These are phyloP conservation scores for Chenopodium berlandieri DNA, from an alignment of 148 eudicot genomes.

Conservation along the genomic window DNA sequence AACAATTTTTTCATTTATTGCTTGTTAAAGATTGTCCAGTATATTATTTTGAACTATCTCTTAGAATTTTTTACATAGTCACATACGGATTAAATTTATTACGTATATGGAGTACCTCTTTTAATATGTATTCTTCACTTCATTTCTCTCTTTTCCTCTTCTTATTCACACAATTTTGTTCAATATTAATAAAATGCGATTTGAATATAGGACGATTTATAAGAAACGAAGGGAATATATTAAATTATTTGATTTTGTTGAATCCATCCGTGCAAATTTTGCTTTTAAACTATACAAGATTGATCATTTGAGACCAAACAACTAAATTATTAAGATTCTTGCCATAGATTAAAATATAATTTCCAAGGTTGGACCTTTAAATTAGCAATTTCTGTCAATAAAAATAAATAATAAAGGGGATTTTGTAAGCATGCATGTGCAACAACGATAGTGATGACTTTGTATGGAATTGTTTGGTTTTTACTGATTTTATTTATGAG, in stretches of 20 bases:
- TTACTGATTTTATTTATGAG: not conserved
- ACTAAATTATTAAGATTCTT: slow-evolving; percentile 19
- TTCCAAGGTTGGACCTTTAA: not conserved
- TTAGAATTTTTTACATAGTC: no score
- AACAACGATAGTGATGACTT: slow-evolving; percentile 20
- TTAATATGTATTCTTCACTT: no score
- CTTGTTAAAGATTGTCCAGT: no score
- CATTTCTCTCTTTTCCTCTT: no score
- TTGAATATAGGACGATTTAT: no score
- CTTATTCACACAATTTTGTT: no score
- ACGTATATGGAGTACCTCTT: no score
- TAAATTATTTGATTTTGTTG: not conserved
- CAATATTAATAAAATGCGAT: no score
- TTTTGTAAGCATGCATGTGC: slow-evolving; percentile 22
- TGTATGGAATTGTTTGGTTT: slow-evolving; percentile 8
- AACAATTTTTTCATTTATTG: not conserved
- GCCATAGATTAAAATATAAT: not conserved
- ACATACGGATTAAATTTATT: no score
- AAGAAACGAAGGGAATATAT: no score
- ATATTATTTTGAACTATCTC: no score
- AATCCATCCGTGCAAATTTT: slow-evolving; percentile 16
- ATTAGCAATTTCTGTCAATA: slow-evolving; percentile 12
- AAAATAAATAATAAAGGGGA: not conserved
- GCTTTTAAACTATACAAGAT: not conserved
- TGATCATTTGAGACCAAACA: slow-evolving; percentile 4